Evolutionary conservation across 257 asterid genomes (phyloP), one percentile per base, ranked within the genome.

Genomic region (Henckelia pumila): DNA sequence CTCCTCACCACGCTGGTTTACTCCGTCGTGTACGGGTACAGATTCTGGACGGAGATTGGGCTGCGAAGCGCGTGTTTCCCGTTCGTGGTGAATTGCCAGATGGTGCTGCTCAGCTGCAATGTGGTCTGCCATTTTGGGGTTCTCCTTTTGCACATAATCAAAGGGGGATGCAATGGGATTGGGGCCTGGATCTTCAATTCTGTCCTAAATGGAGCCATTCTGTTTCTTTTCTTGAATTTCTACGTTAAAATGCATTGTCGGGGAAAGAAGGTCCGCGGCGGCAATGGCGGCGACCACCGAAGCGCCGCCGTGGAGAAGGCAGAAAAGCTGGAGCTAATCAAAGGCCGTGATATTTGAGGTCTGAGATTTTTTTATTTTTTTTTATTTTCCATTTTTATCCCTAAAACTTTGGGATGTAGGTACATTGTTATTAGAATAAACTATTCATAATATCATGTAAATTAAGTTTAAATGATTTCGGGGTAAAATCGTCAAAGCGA

Each of bases 1-100:
- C 80, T 92, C 11, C 69, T 78, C 1, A 76, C 95, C 0, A 82
- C 97, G 0, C 68, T 80, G 8, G 65, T 79, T 1, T 92, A 86
- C 72, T 73, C 95, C 76, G 88, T 77, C 44, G 96, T 89, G 2
- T 89, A 92, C 80, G 98, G 92, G 0, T 92, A 92, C 88, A 75
- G 97, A 5, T 92, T 92, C 75, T 92, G 97, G 98, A 92, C 88
- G 21, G 96, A 95, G 20, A 65, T 92, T 1, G 97, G 97, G 16
- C 57, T 92, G 69, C 96, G 85, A 0, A 61, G 87, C 65, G 96
- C 93, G 24, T 85, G 95, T 16, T 83, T 83, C 23, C 96, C 96
- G 0, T 82, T 92, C 69, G 95, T 89, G 19, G 80, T 82, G 11
- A 81, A 82, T 35, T 92, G 98, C 77, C 97, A 85, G 71, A 70